A percentile compares a stretch with the other conserved stretches of the same genome.
phyloP scores from a whole-genome alignment of 148 eudicot species.

The Euryodendron excelsum region DNA sequence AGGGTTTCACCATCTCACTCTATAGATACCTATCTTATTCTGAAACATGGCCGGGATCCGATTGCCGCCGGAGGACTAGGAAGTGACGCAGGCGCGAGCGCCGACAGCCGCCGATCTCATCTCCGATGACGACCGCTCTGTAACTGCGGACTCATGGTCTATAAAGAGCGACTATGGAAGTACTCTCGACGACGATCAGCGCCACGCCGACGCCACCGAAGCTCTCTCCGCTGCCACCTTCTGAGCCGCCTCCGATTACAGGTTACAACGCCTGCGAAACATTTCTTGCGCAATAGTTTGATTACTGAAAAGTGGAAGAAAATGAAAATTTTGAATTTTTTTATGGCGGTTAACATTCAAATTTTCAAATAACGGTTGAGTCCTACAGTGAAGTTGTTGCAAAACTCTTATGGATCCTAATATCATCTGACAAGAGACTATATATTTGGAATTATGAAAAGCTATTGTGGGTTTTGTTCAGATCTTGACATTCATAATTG shows the following conservation, averaged over 20 bases:
- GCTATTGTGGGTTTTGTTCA: not conserved
- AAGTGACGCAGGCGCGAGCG: conserved; percentile 54
- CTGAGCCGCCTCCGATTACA: conserved; percentile 77
- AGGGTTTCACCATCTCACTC: too few relatives aligned
- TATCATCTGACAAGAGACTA: not conserved
- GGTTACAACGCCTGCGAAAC: conserved; percentile 27
- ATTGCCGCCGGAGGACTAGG: conserved; percentile 67
- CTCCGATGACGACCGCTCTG: conserved; percentile 96
- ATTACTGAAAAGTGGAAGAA: not conserved
- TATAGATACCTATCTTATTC: not conserved
- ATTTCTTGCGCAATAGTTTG: not conserved
- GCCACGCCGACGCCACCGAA: conserved; percentile 95
- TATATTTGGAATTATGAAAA: not conserved
- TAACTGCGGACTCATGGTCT: conserved; percentile 98
- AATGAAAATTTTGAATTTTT: too few relatives aligned
- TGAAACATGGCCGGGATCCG: conserved; percentile 72
- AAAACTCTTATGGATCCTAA: not conserved
- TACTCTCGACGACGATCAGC: conserved; percentile 92
- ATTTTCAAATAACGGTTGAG: not conserved
- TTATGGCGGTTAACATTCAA: too few relatives aligned
- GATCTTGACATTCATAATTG: not conserved
- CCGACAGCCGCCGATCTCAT: conserved; percentile 64
- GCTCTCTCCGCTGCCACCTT: conserved; percentile 74
- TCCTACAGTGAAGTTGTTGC: not conserved
- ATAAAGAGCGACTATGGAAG: conserved; percentile 98